Conservation (phyloP, 2,329 filamentous ascomycete genomes). For the Fusarium sp. region DNA sequence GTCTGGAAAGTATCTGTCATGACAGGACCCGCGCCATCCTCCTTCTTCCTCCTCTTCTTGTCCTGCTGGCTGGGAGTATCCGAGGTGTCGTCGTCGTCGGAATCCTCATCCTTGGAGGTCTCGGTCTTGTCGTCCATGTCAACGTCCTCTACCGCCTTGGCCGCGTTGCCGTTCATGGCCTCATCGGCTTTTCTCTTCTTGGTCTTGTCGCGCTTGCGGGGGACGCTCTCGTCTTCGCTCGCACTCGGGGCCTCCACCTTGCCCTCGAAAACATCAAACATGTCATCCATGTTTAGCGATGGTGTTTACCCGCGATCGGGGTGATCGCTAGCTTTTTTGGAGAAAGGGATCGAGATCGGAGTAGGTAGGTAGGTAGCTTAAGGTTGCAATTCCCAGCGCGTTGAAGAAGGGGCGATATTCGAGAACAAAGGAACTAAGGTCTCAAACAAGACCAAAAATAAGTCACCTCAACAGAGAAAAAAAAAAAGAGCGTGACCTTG, state of each 20-base stretch:
- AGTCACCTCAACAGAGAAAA: conserved; percentile 2
- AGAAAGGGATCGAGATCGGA: conserved; percentile 27
- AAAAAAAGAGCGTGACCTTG: conserved; percentile 10
- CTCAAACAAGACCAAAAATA: conserved; percentile 8
- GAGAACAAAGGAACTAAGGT: background rate
- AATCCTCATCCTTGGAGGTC: conserved; percentile 52
- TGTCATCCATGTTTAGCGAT: conserved; percentile 73
- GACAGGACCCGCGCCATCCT: conserved; percentile 75
- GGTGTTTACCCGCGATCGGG: conserved; percentile 25
- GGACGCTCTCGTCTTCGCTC: conserved; percentile 58
- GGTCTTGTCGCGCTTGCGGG: conserved; percentile 70
- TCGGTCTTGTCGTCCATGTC: conserved; percentile 58
- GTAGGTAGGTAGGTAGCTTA: conserved; percentile 18
- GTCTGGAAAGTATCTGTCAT: conserved; percentile 96
- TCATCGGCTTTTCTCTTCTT: conserved; percentile 92
- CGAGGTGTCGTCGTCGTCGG: conserved; percentile 52
- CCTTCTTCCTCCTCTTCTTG: conserved; percentile 75
- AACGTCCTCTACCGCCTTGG: conserved; percentile 38
- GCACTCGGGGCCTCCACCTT: conserved; percentile 56
- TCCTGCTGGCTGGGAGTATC: conserved; percentile 63
- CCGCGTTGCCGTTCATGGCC: conserved; percentile 64
- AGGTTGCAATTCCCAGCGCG: background rate
- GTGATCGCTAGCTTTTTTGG: conserved; percentile 19
- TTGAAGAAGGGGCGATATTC: background rate
- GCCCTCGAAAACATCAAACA: conserved; percentile 87